Base-by-base conservation (phyloP, 345 rosid species). In the Jatropha curcas region DNA sequence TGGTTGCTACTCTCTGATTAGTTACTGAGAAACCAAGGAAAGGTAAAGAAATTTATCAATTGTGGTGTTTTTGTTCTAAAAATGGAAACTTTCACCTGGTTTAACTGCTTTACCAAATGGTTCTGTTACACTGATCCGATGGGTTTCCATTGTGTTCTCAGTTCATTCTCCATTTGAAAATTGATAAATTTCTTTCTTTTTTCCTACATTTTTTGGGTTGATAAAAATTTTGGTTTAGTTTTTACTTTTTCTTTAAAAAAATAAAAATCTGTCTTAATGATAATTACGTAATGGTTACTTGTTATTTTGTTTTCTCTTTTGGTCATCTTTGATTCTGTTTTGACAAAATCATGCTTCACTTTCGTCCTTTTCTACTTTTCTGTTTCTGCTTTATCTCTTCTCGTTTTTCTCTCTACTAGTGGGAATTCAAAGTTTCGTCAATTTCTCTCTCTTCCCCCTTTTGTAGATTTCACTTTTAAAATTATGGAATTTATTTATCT, bases 331-430 rank as follows among this genome's bases (percentile, higher is more conserved):
- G 77, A 62, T 81, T 73, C 71, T 81, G 68, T 77, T 70, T 79
- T 79, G 85, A 84, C 84, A 77, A 79, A 76, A 74, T 73, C 77
- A 72, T 77, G 51, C 83, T 73, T 85, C 74, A 74, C 61, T 77
- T 78, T 83, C 79, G 82, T 83, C 87, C 72, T 78, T 81, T 78
- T 77, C 71, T 74, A 71, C 79, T 83, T 89, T 83, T 75, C 67
- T 70, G 71, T 72, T 74, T 64, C 74, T 84, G 79, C 83, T 79
- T 82, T 77, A 48, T 72, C 66, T 68, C 58, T 67, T 72, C 74
- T 64, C 63, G 59, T 64, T 73, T 76, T 71, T 72, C 76, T 65
- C 83, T 77, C 73, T 12, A 71, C 73, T 12, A 71, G 77, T 80
- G 87, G 75, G 74, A 61, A 73, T 71, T 76, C 80, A 83, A 82